A percentile compares a stretch with the other conserved stretches of the same genome.
These are phyloP conservation scores for Aureobasidium pullulans DNA, from an alignment of 2,329 filamentous ascomycete genomes.

Conservation along the genomic window DNA sequence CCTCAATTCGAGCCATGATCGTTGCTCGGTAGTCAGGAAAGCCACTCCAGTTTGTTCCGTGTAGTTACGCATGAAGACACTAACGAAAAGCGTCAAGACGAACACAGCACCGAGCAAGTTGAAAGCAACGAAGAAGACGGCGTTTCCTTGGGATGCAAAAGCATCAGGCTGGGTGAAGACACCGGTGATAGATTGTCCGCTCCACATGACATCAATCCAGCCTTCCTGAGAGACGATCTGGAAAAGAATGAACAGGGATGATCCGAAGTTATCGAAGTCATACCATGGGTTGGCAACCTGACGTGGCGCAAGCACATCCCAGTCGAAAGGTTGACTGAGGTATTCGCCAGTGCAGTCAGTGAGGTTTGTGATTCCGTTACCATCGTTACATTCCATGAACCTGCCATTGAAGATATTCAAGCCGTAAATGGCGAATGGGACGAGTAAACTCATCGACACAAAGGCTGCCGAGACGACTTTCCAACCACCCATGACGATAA, in stretches of 20 bases:
- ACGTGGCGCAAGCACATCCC: slow-evolving; percentile 77
- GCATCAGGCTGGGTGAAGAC: slow-evolving; percentile 63
- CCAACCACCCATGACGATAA: slow-evolving; percentile 89
- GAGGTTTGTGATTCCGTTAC: slow-evolving; percentile 51
- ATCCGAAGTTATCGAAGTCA: slow-evolving; percentile 91
- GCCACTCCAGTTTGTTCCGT: slow-evolving; percentile 97
- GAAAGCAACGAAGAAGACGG: slow-evolving; percentile 90
- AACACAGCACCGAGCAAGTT: slow-evolving; percentile 95
- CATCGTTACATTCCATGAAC: slow-evolving; percentile 74
- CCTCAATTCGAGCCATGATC: slow-evolving; percentile 90
- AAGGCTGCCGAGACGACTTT: slow-evolving; percentile 90
- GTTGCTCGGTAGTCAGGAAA: slow-evolving; percentile 88
- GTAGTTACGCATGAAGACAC: slow-evolving; percentile 99
- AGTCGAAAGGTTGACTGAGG: slow-evolving; percentile 67
- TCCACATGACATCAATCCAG: slow-evolving; percentile 90
- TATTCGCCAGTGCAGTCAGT: slow-evolving; percentile 80
- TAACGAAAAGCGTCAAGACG: slow-evolving; percentile 93
- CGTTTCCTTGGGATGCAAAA: slow-evolving; percentile 71
- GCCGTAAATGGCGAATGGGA: slow-evolving; percentile 95
- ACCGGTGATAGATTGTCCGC: slow-evolving; percentile 73
- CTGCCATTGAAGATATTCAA: slow-evolving; percentile 85
- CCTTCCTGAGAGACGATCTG: slow-evolving; percentile 98
- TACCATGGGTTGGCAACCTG: slow-evolving; percentile 75
- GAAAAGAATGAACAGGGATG: slow-evolving; percentile 90
- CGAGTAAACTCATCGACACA: slow-evolving; percentile 86